phyloP scores from a whole-genome alignment of 2,329 filamentous ascomycete genomes.

The Alternaria postmessia region DNA sequence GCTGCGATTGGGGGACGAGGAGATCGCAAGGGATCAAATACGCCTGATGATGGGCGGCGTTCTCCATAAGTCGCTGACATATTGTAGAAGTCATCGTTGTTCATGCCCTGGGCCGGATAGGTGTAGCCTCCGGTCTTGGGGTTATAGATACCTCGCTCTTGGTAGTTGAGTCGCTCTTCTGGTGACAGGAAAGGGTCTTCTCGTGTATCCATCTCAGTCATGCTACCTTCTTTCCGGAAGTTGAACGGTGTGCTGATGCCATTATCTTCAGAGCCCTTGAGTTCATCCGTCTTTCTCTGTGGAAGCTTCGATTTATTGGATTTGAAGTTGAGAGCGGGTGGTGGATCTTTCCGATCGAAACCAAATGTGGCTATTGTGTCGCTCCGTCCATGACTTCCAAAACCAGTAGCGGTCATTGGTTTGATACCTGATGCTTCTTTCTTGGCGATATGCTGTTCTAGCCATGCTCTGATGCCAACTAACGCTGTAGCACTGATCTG shows the following conservation, averaged over 20 bases:
- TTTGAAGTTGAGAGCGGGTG: slow-evolving; percentile 11
- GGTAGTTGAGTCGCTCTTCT: slow-evolving; percentile 16
- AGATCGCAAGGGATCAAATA: slow-evolving; percentile 14
- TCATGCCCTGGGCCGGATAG: not conserved
- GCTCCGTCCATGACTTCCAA: slow-evolving; percentile 5
- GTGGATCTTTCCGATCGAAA: slow-evolving; percentile 20
- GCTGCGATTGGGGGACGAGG: slow-evolving; percentile 5
- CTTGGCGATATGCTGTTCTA: slow-evolving; percentile 40
- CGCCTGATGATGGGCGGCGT: slow-evolving; percentile 21
- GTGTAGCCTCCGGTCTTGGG: slow-evolving; percentile 6
- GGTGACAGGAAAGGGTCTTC: not conserved
- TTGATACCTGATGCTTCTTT: slow-evolving; percentile 9
- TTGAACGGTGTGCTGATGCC: slow-evolving; percentile 34
- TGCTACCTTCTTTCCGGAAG: slow-evolving; percentile 31
- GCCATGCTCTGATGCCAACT: slow-evolving; percentile 31
- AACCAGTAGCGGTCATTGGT: not conserved
- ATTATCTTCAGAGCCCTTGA: slow-evolving; percentile 30
- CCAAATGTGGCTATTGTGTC: slow-evolving; percentile 32
- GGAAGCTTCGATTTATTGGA: slow-evolving; percentile 5
- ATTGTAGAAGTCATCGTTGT: slow-evolving; percentile 2
- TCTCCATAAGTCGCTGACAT: not conserved
- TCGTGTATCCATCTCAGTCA: not conserved
- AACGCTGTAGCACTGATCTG: slow-evolving; percentile 33
- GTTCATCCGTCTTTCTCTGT: slow-evolving; percentile 24
- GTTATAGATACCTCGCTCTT: slow-evolving; percentile 20